Conservation (phyloP, 1,139 yeast genomes). For the Magnusiomyces paraingens region DNA sequence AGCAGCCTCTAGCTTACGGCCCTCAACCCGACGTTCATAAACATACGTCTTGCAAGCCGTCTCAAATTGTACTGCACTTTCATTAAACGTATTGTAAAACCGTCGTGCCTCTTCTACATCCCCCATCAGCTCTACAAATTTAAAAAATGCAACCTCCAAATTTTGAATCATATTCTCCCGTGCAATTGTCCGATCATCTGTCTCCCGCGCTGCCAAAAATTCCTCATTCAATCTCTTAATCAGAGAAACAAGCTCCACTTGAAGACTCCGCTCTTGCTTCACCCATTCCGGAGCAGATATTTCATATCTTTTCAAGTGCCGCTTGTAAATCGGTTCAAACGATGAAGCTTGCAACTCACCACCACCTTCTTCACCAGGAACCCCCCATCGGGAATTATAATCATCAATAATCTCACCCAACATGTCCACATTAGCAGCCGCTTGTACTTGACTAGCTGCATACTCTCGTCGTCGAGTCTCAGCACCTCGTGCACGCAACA, state of each 20-base stretch:
- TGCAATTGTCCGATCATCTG: slow-evolving; percentile 31
- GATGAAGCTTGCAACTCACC: slow-evolving; percentile 22
- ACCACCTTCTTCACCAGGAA: slow-evolving; percentile 24
- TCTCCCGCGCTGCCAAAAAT: slow-evolving; percentile 32
- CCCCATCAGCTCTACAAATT: slow-evolving; percentile 49
- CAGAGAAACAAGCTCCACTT: slow-evolving; percentile 40
- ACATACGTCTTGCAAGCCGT: slow-evolving; percentile 51
- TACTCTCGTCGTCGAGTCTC: slow-evolving; percentile 25
- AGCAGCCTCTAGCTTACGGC: slow-evolving; percentile 41
- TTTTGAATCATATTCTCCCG: slow-evolving; percentile 49
- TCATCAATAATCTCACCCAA: slow-evolving; percentile 22
- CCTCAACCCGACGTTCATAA: slow-evolving; percentile 48
- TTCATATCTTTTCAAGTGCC: slow-evolving; percentile 34
- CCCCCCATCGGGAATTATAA: slow-evolving; percentile 18
- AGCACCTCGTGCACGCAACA: slow-evolving; percentile 29
- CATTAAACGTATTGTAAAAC: slow-evolving; percentile 61
- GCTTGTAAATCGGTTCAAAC: slow-evolving; percentile 30
- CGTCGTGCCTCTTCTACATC: slow-evolving; percentile 64
- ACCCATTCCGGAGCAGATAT: slow-evolving; percentile 37
- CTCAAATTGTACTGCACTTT: slow-evolving; percentile 44
- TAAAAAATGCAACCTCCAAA: slow-evolving; percentile 48
- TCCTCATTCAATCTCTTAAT: slow-evolving; percentile 40
- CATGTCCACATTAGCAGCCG: slow-evolving; percentile 29
- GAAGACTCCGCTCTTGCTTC: slow-evolving; percentile 37
- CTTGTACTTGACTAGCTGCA: slow-evolving; percentile 25